These are phyloP conservation scores for Myriosclerotinia scirpicola DNA, from an alignment of 2,329 filamentous ascomycete species.

Conservation along the genomic window DNA sequence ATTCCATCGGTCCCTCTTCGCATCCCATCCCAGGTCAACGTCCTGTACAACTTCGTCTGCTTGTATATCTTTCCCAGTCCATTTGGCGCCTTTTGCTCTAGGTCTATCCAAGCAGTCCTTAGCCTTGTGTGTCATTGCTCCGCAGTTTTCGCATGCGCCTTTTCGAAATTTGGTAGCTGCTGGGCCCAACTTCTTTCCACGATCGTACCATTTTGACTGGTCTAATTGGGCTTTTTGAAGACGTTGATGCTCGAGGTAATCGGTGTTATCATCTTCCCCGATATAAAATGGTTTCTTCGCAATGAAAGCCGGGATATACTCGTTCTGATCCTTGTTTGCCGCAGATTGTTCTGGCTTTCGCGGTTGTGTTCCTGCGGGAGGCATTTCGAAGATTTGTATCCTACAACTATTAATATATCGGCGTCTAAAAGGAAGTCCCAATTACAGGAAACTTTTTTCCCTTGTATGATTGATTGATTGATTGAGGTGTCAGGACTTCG, in stretches of 20 bases:
- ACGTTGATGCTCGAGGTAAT: conserved; percentile 95
- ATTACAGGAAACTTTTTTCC: not conserved
- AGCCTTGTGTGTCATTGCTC: conserved; percentile 91
- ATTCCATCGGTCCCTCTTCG: conserved; percentile 96
- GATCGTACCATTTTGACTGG: conserved; percentile 86
- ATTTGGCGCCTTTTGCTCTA: conserved; percentile 84
- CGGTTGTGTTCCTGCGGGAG: conserved; percentile 42
- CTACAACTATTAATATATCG: not conserved
- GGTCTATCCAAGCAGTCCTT: conserved; percentile 92
- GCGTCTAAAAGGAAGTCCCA: not conserved
- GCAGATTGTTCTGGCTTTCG: conserved; percentile 42
- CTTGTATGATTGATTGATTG: not conserved
- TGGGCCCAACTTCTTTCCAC: conserved; percentile 78
- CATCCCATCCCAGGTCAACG: conserved; percentile 89
- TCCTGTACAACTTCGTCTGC: conserved; percentile 87
- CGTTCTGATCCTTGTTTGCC: conserved; percentile 83
- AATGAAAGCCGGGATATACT: conserved; percentile 98
- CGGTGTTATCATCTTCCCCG: conserved; percentile 71
- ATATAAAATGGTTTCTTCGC: conserved; percentile 97
- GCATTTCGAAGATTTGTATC: conserved; percentile 40
- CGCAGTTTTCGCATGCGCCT: conserved; percentile 97
- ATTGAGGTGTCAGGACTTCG: too few species aligned
- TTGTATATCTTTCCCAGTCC: conserved; percentile 90
- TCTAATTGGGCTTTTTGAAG: conserved; percentile 66
- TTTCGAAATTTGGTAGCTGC: conserved; percentile 97